Evolutionary conservation across 2,329 filamentous ascomycete genomes (phyloP).

Genomic region (Huntiella omanensis): DNA sequence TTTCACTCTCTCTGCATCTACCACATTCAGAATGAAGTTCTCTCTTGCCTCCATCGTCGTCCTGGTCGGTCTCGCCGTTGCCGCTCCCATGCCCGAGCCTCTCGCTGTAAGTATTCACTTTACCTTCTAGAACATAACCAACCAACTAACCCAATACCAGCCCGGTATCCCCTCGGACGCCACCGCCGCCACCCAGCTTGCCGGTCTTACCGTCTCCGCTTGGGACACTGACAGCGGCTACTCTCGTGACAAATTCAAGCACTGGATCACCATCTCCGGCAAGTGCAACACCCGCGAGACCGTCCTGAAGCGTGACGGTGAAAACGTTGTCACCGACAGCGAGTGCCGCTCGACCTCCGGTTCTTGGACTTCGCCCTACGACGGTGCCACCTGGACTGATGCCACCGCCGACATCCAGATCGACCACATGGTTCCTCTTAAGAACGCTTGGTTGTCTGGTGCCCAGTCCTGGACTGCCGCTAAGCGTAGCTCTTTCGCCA

Average conservation of each 20-base stretch:
- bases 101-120: constrained; percentile 14
- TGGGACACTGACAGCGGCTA: constrained; percentile 38
- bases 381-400: constrained; percentile 49
- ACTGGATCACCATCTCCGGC: constrained; percentile 48
- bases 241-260: constrained; percentile 48
- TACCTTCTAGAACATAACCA: not conserved
- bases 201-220: constrained; percentile 35
- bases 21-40: constrained; percentile 17
- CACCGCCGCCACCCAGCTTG: constrained; percentile 38
- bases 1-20: not conserved
- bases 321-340: constrained; percentile 35
- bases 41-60: constrained; percentile 15
- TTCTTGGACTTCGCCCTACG: constrained; percentile 53
- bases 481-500: constrained; percentile 51
- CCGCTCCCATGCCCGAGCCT: constrained; percentile 15
- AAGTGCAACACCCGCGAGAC: constrained; percentile 54
- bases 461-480: constrained; percentile 53
- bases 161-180: constrained; percentile 44
- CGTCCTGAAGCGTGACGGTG: constrained; percentile 57
- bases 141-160: constrained; percentile 14
- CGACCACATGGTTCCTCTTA: constrained; percentile 66
- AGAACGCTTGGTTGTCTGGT: constrained; percentile 65
- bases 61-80: constrained; percentile 15
- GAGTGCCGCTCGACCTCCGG: constrained; percentile 47
- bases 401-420: constrained; percentile 53